Base-by-base conservation (phyloP, 352 stramenopile species). In the Phytopythium ostracodes region DNA sequence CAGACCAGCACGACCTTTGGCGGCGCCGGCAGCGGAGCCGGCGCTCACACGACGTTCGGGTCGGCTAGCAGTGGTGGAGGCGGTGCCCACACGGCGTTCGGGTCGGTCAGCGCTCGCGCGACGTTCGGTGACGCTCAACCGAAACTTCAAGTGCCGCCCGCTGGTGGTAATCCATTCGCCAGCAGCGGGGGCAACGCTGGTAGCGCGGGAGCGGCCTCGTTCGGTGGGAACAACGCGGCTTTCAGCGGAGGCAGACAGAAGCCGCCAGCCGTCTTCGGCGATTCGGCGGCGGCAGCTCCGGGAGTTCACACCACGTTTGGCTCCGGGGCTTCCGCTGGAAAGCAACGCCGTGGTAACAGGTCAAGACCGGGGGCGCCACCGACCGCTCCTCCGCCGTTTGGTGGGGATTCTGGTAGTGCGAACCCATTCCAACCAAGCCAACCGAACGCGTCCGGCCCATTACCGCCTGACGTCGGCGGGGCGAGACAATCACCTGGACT, bases 281-380 rank as follows among this genome's bases (percentile, higher is more conserved):
- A 33, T 15, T 5, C 52, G 25, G 31, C 8, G 17, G 29, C 31
- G 17, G n/a, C 33, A 18, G 4, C 27, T 1, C 50, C 53, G 10
- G 35, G 11, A 20, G 35, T 22, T 6, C 53, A 59, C 53, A 59
- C 53, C 3, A 59, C 53, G 3, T 59, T 59, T 12, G 53, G 53
- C 53, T 24, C 35, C 11, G 52, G 31, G 1, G 35, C 53, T 49
- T 35, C 53, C 22, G 22, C n/a, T 11, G 38, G 53, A 18, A 24
- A 35, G 24, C 53, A 54, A 15, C 47, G 53, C 6, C 53, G 53
- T 11, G 33, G 53, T 2, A 33, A 35, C 22, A 31, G 53, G 22
- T 46, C 31, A 18, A 46, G 18, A 17, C 22, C 53, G 22, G 53
- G 35, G 2, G 18, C 53, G 1, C 27, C 18, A 4, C n/a, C 35